Evolutionary conservation across 306 rosid species (phyloP), one percentile per base, ranked within the genome.

Genomic region (Morella rubra): DNA sequence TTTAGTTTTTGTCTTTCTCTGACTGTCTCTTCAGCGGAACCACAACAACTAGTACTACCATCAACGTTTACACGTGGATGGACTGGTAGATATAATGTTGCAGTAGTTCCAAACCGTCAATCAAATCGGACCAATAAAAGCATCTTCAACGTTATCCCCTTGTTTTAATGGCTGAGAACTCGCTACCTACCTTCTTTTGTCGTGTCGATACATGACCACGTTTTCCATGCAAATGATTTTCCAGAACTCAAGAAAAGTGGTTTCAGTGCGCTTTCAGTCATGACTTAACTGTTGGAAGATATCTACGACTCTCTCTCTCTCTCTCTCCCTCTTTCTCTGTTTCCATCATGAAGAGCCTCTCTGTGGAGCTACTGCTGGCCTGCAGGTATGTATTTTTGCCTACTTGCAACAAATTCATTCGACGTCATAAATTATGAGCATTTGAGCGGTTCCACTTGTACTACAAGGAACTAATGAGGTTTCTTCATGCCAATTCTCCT

Each of bases 341-440:
- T 52, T 74, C 77, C 40, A 50, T 80, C 72, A 84, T 82, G 88
- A 65, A 61, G 68, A 80, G 66, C 76, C 73, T 84, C 66, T 61
- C 54, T 65, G 49, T 72, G 53, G 49, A 61, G 12, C 65, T 46
- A n/a, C 20, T 75, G 42, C 74, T 69, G 72, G 53, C 55, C 51
- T 45, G 51, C 58, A 82, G 90, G 90, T 87, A 68, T 75, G 32
- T 54, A 27, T 5, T 1, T 45, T 60, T 73, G 45, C 64, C 60
- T n/a, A 16, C 40, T 51, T 41, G n/a, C 7, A 18, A 8, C 15
- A 3, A 61, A n/a, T 37, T 61, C 11, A 15, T 61, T 59, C 11
- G 41, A 64, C 15, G 49, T 7, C 46, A 41, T 65, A 7, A 4
- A 1, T 40, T 64, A 64, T 64, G 27, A 42, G 6, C 41, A 37